phyloP scores from a whole-genome alignment of 2,329 filamentous ascomycete species.

The Thelonectria discophora region DNA sequence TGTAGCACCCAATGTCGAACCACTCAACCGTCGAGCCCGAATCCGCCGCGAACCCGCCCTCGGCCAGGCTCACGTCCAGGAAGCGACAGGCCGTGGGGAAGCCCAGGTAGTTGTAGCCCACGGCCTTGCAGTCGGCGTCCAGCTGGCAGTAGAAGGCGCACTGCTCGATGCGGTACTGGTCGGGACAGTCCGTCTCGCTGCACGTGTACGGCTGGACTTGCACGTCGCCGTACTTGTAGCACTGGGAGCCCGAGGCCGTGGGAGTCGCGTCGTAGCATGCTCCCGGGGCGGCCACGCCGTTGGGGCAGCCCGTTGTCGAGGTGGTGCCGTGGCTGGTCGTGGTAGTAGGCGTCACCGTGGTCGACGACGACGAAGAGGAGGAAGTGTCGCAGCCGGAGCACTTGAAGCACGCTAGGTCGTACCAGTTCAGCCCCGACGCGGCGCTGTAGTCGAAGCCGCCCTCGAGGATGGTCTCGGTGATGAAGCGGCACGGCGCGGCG shows the following conservation, averaged over 20 bases:
- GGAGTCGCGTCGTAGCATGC: constrained; percentile 1
- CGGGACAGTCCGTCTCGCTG: neutral
- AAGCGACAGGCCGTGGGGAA: neutral
- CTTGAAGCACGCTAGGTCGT: too few species aligned
- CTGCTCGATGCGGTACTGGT: neutral
- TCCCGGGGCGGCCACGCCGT: constrained; percentile 2
- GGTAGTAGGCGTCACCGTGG: neutral
- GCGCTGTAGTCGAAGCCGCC: neutral
- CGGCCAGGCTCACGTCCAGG: neutral
- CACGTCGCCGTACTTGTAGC: neutral
- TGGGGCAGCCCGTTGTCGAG: neutral
- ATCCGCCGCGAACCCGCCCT: neutral
- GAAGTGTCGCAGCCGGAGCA: neutral
- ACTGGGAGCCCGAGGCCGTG: neutral
- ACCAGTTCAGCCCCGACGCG: too few species aligned
- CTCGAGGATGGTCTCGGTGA: too few species aligned
- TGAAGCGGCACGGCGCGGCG: too few species aligned
- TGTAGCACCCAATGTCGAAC: neutral
- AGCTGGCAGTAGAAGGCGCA: constrained; percentile 9
- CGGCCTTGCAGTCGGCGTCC: constrained; percentile 3
- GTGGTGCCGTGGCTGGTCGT: neutral
- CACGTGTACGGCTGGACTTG: neutral
- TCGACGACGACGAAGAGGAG: neutral
- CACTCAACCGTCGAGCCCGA: neutral
- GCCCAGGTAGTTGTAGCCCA: neutral